Evolutionary conservation across 495 filamentous ascomycete species (phyloP), one percentile per base, ranked within the genome.

Genomic region (Cercophora newfieldiana): DNA sequence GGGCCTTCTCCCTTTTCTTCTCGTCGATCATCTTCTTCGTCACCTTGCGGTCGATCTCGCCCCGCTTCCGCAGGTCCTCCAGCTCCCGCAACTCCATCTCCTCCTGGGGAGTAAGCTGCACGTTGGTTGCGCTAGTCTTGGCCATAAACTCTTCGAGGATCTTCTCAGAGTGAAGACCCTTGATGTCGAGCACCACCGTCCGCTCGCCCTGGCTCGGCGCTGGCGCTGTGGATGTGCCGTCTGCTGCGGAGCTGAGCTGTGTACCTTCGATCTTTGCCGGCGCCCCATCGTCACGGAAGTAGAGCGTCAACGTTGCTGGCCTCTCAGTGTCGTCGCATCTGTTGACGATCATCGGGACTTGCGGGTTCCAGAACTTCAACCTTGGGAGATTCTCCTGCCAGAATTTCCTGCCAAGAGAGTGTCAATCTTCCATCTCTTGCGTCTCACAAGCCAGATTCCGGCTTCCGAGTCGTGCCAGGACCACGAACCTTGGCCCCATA

Each of bases 341-440:
- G 70, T 86, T 86, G 60, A 98, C 87, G 37, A 90, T 88, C 88
- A 98, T 94, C 18, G 86, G 84, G 18, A 98, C 74, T 7, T 86
- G 81, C 0, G 95, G 95, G 74, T 99, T 99, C 82, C 95, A 90
- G 81, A 89, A 98, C 83, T 99, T 97, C 25, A 99, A 81, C 67
- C 91, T 86, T 1, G 91, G 91, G 31, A 99, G 88, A 70, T 86
- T 90, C 44, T 87, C 78, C 56, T 85, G 87, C 93, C 92, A 97
- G 84, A 99, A 96, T 82, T 92, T 91, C 64, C 90, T 92, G 57
- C 14, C 29, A 3, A 44, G 2, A 30, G 16, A 16, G 28, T 25
- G 24, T 30, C 16, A 49, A 50, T 26, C 53, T 16, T 18, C 21
- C 37, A 4, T 7, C 14, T 49, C 3, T 18, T 44, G 18, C 16